Percentiles rank a stretch among this genome's conserved stretches.
These are phyloP conservation scores for Pezizomycotina sp. DNA, from an alignment of 2,329 filamentous ascomycete species.

Conservation along the genomic window DNA sequence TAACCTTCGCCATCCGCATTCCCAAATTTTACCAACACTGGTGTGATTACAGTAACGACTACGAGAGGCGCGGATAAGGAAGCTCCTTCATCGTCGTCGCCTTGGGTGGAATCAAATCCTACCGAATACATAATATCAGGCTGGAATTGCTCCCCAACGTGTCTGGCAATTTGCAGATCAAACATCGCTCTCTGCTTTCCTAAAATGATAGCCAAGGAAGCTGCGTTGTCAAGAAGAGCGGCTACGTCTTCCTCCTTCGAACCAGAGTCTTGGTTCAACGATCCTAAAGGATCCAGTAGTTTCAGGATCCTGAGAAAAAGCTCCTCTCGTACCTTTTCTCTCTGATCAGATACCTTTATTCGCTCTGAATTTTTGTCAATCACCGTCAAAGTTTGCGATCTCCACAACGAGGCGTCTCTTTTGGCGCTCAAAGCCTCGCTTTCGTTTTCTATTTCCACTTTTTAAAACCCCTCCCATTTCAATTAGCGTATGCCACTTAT, in stretches of 20 bases:
- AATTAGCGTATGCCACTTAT: not conserved
- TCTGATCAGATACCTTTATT: constrained; percentile 5
- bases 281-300: constrained; percentile 7
- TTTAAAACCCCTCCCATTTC: constrained; percentile 2
- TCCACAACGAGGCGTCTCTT: constrained; percentile 16
- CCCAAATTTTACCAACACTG: constrained; percentile 17
- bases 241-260: constrained; percentile 7
- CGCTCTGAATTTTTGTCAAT: constrained; percentile 11
- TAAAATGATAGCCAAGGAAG: constrained; percentile 9
- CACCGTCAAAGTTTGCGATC: constrained; percentile 14
- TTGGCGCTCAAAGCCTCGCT: constrained; percentile 5
- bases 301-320: constrained; percentile 7
- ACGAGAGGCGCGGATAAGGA: constrained; percentile 1
- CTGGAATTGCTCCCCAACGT: constrained; percentile 8
- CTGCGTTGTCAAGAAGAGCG: constrained; percentile 8
- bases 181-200: constrained; percentile 18
- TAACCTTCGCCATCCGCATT: constrained; percentile 18
- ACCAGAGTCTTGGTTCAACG: constrained; percentile 1
- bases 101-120: constrained; percentile 9
- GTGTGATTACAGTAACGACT: too few species aligned
- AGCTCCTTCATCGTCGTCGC: constrained; percentile 8
- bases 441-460: constrained; percentile 2
- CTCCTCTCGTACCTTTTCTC: constrained; percentile 3
- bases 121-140: constrained; percentile 9
- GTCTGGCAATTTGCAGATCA: constrained; percentile 13